phyloP scores from a whole-genome alignment of 1,284 basidiomycete species.

The Cutaneotrichosporon spelunceum region DNA sequence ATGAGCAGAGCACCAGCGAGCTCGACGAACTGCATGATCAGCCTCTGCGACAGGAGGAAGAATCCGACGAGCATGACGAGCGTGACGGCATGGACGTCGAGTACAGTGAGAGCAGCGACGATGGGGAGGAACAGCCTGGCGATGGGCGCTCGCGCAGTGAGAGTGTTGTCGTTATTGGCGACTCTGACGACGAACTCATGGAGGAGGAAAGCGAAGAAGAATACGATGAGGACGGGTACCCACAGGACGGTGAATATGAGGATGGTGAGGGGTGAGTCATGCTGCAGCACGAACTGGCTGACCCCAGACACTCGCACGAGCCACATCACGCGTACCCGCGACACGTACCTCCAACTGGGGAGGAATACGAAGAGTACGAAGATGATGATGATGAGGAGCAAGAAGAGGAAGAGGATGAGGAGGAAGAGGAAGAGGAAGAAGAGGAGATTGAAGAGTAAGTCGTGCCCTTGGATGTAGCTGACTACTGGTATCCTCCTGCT shows the following conservation, averaged over 20 bases:
- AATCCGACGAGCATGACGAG: not conserved
- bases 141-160: constrained; percentile 4
- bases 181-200: constrained; percentile 6
- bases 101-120: not conserved
- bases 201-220: constrained; percentile 14
- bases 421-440: constrained; percentile 15
- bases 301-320: not conserved
- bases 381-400: not conserved
- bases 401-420: not conserved
- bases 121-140: not conserved
- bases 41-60: not conserved
- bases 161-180: constrained; percentile 9
- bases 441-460: not conserved
- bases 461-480: not conserved
- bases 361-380: not conserved
- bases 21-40: not conserved
- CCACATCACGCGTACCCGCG: not conserved
- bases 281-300: not conserved
- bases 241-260: not conserved
- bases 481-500: not conserved
- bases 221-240: constrained; percentile 5
- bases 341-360: not conserved
- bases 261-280: not conserved
- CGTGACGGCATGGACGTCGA: not conserved
- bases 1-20: constrained; percentile 1